Base-by-base conservation (phyloP, 163 green algal species). In the Chlamydomonas reinhardtii region DNA sequence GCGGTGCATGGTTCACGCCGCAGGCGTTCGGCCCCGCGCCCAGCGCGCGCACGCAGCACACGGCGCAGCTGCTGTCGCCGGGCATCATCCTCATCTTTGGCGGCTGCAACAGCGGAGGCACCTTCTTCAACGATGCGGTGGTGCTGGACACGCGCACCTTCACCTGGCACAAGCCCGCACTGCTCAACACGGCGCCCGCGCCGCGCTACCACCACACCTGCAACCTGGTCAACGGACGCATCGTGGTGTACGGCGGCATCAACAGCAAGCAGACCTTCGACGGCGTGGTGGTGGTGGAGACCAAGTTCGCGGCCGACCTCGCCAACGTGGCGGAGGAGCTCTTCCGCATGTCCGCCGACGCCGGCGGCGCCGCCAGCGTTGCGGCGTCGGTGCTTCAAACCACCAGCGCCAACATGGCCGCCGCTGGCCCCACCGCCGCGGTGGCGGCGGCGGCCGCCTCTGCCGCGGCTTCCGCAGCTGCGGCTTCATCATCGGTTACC, bases 61-160 rank as follows among this genome's bases (percentile, higher is more conserved):
- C 80, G 16, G 92, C 93, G 27, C 79, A 89, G 65, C 74, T 94
- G 71, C 37, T 94, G 8, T 70, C 79, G 1, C 70, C 79, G 17
- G 74, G 83, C 31, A 79, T 87, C 14, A 92, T 95, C 87, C 91
- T 96, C 34, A 88, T 96, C 31, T 96, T 94, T 78, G 93, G 92
- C 19, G 93, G 93, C 73, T 95, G 91, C 85, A 91, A 91, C 62
- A 84, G 83, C 37, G 20, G 83, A 59, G 90, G 84, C 34, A 82
- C 62, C 29, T 94, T 94, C 54, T 91, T 91, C 77, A 92, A 94
- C 32, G 93, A 95, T 70, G 70, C 84, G 0, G 87, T 91, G 48
- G 37, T 94, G n/a, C 88, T 96, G 19, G 88, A 95, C 90, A 89
- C 89, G n/a, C 22, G 59, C 15, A 92, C 84, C 59, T 91, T 88